Percentiles rank a stretch among this genome's conserved stretches.
phyloP scores from a whole-genome alignment of 2,329 filamentous ascomycete genomes.

The Scorias spongiosa region DNA sequence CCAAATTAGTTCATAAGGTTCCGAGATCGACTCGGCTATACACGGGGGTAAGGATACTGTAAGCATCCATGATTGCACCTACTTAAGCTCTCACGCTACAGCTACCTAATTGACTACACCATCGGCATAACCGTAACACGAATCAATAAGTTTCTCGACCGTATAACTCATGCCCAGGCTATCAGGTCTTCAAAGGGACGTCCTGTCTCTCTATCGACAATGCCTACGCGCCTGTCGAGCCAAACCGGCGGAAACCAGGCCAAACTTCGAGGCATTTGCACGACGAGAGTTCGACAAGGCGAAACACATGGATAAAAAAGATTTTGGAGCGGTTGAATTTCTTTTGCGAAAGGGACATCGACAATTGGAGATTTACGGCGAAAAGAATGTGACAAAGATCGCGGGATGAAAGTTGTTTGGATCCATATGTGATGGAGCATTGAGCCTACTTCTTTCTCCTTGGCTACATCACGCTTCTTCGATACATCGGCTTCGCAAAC shows the following conservation, averaged over 20 bases:
- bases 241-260: constrained; percentile 44
- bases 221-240: constrained; percentile 68
- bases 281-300: constrained; percentile 59
- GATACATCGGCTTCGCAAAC: too few relatives aligned
- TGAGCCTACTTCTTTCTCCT: too few relatives aligned
- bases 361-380: constrained; percentile 70
- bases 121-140: too few relatives aligned
- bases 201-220: constrained; percentile 69
- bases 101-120: too few relatives aligned
- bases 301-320: constrained; percentile 56
- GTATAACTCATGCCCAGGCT: constrained; percentile 31
- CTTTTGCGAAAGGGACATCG: constrained; percentile 65
- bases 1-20: too few relatives aligned
- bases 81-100: too few relatives aligned
- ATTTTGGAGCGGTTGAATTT: constrained; percentile 76
- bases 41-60: too few relatives aligned
- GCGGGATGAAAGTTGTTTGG: constrained; percentile 7
- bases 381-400: constrained; percentile 67
- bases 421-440: too few relatives aligned
- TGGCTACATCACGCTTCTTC: too few relatives aligned
- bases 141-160: too few relatives aligned
- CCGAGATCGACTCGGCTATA: too few relatives aligned
- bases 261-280: constrained; percentile 19
- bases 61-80: too few relatives aligned
- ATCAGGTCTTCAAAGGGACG: constrained; percentile 82